A percentile compares a stretch with the other conserved stretches of the same genome.
phyloP scores from a whole-genome alignment of 345 rosid genomes.

The Syzygium aqueum region DNA sequence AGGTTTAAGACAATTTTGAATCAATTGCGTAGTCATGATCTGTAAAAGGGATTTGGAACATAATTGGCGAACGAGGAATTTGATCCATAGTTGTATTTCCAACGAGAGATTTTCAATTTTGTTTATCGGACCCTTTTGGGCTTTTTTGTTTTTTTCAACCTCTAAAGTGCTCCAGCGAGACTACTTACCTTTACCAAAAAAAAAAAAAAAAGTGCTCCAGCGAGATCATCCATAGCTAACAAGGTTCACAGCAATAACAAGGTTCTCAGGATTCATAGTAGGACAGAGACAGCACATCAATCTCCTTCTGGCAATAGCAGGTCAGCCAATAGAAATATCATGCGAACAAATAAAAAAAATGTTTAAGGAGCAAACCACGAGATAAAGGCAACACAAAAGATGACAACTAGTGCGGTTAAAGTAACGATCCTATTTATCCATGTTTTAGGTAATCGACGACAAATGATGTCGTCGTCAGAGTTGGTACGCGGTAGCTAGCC shows the following conservation, averaged over 20 bases:
- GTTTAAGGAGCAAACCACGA: background rate
- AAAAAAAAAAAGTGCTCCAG: background rate
- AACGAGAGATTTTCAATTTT: background rate
- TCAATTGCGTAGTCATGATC: background rate
- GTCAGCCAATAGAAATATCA: background rate
- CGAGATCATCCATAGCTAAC: background rate
- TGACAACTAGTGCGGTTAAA: background rate
- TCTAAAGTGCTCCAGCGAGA: background rate
- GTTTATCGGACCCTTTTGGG: background rate
- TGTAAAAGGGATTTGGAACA: background rate
- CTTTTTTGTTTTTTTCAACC: background rate
- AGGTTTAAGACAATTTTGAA: background rate
- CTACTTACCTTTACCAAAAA: too few species aligned
- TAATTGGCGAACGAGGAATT: background rate
- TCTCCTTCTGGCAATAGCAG: background rate
- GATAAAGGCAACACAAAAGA: background rate
- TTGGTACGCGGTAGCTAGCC: too few species aligned
- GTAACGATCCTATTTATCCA: background rate
- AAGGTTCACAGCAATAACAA: background rate
- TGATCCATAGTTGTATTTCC: background rate
- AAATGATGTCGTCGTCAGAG: too few species aligned
- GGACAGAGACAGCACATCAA: background rate
- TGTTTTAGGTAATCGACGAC: background rate
- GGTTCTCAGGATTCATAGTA: background rate
- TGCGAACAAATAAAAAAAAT: background rate